These are phyloP conservation scores for Euphrasia arctica DNA, from an alignment of 305 asterid species.

Conservation along the genomic window DNA sequence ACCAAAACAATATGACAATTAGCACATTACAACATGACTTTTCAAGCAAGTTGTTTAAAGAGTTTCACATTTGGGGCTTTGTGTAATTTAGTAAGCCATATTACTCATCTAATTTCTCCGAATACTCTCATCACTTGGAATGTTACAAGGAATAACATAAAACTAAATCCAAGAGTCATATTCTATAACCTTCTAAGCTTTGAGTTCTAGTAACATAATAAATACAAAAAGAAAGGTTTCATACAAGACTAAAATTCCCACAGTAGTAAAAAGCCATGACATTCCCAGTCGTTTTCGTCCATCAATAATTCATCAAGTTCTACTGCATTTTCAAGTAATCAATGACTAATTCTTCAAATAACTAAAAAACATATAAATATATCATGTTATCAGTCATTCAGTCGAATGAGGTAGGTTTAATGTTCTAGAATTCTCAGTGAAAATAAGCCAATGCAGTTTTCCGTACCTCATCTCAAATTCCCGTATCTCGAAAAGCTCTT, in stretches of 20 bases:
- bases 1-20: not conserved
- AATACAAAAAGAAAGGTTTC: not conserved
- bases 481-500: slow-evolving; percentile 76
- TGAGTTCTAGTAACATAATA: not conserved
- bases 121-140: not conserved
- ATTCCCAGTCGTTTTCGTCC: not conserved
- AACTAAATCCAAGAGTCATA: not conserved
- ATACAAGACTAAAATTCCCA: not conserved
- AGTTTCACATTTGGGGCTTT: not conserved
- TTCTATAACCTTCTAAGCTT: not conserved
- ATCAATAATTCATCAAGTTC: not conserved
- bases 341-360: not conserved
- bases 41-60: not conserved
- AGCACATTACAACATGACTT: not conserved
- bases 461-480: slow-evolving; percentile 89
- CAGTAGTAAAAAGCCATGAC: not conserved
- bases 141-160: not conserved
- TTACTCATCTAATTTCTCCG: not conserved
- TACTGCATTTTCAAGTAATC: not conserved
- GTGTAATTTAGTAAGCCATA: not conserved
- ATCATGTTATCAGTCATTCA: not conserved
- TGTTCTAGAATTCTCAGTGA: not conserved
- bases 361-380: not conserved
- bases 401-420: no score
- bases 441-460: not conserved